Evolutionary conservation across 2,329 filamentous ascomycete genomes (phyloP), one percentile per base, ranked within the genome.

Genomic region (Colletotrichum australisinense): DNA sequence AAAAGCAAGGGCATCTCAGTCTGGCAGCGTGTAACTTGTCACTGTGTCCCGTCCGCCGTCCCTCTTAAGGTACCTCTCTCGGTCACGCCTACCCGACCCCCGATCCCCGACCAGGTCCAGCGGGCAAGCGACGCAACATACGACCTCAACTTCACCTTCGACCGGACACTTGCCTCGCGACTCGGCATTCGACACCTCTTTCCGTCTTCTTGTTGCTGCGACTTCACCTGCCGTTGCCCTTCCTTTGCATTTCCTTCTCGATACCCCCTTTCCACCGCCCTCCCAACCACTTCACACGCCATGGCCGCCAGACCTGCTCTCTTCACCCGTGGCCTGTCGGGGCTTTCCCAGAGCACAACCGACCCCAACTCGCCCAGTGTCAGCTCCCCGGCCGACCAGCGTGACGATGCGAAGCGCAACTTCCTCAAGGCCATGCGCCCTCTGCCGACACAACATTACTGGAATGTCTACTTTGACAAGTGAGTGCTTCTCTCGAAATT

Each of bases 321-420:
- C 80, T 89, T 92, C 80, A 92, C 90, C 56, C 86, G 89, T 76
- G 90, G 89, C 80, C 88, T 94, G 72, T 91, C 92, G 38, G 85
- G 86, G 71, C 87, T 92, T 72, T 88, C 89, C 70, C 88, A 92
- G 80, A 86, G 87, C 81, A 68, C 73, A 66, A 86, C 88, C 76
- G 87, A 89, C 75, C 84, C 88, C 60, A 90, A 89, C 79, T 91
- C 90, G 55, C 85, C 88, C 35, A 88, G 87, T 74, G 90, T 90
- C 72, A 86, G 88, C 76, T 94, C 93, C 11, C 93, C 93, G 30
- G 93, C 93, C 68, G 90, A 92, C 79, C 88, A 91, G 82, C 92
- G 93, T 78, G 93, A 94, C 82, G 91, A 93, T 83, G 93, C 93
- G 69, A 95, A 95, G 91, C 91, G 93, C 85, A 95, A 95, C 86